phyloP scores from a whole-genome alignment of 2,329 filamentous ascomycete species.

The Aureobasidium pullulans region DNA sequence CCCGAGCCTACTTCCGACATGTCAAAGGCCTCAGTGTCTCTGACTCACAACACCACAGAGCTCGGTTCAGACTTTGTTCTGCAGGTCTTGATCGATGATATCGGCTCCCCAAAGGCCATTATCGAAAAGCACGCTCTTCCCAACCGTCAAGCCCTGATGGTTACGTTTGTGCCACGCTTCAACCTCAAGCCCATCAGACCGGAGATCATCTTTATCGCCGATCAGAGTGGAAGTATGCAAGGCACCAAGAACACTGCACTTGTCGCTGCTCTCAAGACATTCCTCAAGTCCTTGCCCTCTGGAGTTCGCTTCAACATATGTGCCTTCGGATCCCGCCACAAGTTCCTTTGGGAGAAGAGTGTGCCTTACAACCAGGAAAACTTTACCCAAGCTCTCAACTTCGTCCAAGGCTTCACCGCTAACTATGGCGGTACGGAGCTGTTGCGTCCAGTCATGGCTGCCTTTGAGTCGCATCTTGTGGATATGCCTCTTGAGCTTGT shows the following conservation, averaged over 20 bases:
- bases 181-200: slow-evolving; percentile 47
- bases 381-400: slow-evolving; percentile 36
- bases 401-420: slow-evolving; percentile 37
- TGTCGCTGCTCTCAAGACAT: slow-evolving; percentile 51
- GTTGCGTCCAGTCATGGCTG: slow-evolving; percentile 38
- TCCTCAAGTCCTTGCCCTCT: slow-evolving; percentile 58
- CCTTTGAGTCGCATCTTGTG: slow-evolving; percentile 39
- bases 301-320: slow-evolving; percentile 64
- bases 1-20: slow-evolving; percentile 44
- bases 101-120: slow-evolving; percentile 55
- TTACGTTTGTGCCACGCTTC: slow-evolving; percentile 64
- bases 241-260: slow-evolving; percentile 46
- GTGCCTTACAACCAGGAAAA: slow-evolving; percentile 39
- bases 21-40: slow-evolving; percentile 54
- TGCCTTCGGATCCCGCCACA: slow-evolving; percentile 50
- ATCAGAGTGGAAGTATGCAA: slow-evolving; percentile 62
- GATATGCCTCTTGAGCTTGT: slow-evolving; percentile 47
- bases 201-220: slow-evolving; percentile 66
- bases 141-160: slow-evolving; percentile 60
- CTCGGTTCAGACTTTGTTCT: slow-evolving; percentile 62
- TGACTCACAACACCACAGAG: slow-evolving; percentile 46
- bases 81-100: slow-evolving; percentile 54
- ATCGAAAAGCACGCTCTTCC: slow-evolving; percentile 59
- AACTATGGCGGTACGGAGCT: slow-evolving; percentile 51
- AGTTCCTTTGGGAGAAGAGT: slow-evolving; percentile 44